phyloP scores from a whole-genome alignment of 1,284 basidiomycete genomes.

The Coniferiporia sulphurascens region DNA sequence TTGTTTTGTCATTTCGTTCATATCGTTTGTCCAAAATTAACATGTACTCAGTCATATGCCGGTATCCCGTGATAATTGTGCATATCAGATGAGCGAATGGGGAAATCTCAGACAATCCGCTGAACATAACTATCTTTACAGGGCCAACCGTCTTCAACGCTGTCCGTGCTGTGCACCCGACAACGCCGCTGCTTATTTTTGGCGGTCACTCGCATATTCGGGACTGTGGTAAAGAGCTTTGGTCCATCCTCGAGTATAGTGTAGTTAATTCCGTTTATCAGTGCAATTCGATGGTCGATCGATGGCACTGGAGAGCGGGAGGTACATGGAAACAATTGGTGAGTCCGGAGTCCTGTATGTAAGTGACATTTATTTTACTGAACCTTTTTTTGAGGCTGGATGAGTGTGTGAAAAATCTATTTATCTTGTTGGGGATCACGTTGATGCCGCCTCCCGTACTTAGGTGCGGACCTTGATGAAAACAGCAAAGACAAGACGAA shows the following conservation, averaged over 20 bases:
- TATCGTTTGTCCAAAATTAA: not conserved
- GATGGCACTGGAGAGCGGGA: slow-evolving; percentile 74
- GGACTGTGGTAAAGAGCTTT: slow-evolving; percentile 32
- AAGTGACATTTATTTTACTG: too few relatives aligned
- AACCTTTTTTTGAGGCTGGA: slow-evolving; percentile 36
- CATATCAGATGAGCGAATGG: slow-evolving; percentile 7
- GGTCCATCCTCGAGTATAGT: too few relatives aligned
- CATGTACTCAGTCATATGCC: slow-evolving; percentile 53
- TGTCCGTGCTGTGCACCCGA: slow-evolving; percentile 67
- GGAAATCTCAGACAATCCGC: not conserved
- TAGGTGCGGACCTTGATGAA: slow-evolving; percentile 49
- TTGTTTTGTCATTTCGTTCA: not conserved
- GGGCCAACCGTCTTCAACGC: slow-evolving; percentile 71
- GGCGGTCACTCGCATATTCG: slow-evolving; percentile 57
- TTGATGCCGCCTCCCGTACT: not conserved
- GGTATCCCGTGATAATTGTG: slow-evolving; percentile 58
- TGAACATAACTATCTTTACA: slow-evolving; percentile 29
- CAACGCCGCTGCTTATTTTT: slow-evolving; percentile 74
- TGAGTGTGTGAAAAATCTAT: slow-evolving; percentile 35
- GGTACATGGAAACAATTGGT: slow-evolving; percentile 86
- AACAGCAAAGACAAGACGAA: slow-evolving; percentile 31
- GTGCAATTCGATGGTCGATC: slow-evolving; percentile 59
- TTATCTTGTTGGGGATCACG: too few relatives aligned
- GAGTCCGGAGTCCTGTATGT: slow-evolving; percentile 20
- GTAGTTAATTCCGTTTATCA: slow-evolving; percentile 14